Evolutionary conservation across 164 flowering plant species (phyloP).

Genomic region (Tetrastigma voinierianum): DNA sequence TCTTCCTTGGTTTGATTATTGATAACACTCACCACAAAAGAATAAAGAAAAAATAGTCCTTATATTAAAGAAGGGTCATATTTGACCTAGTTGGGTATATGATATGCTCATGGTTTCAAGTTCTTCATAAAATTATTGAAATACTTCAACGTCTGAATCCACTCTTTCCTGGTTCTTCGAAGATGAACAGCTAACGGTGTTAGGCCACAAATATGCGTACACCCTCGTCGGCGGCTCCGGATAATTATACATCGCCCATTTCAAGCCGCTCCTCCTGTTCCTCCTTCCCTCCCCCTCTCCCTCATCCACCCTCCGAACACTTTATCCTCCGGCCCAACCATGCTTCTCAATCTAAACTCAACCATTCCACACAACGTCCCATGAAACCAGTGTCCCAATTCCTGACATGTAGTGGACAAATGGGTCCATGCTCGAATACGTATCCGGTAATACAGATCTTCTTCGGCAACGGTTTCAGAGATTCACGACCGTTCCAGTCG

Average conservation of each 20-base stretch:
- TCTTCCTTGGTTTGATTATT: too few relatives aligned
- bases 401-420: constrained; percentile 84
- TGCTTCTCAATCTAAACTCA: constrained; percentile 44
- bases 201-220: constrained; percentile 74
- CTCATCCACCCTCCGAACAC: constrained; percentile 69
- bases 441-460: constrained; percentile 83
- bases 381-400: constrained; percentile 82
- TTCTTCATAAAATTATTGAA: constrained; percentile 61
- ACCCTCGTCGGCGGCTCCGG: constrained; percentile 58
- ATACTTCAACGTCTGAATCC: constrained; percentile 62
- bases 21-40: background rate
- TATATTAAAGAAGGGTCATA: too few relatives aligned
- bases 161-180: constrained; percentile 58
- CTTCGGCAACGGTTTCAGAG: constrained; percentile 54
- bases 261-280: constrained; percentile 67
- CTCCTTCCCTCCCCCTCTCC: constrained; percentile 48
- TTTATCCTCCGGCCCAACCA: constrained; percentile 78
- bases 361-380: constrained; percentile 91
- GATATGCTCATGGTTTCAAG: constrained; percentile 67
- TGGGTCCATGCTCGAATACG: constrained; percentile 73
- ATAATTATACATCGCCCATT: constrained; percentile 79
- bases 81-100: constrained; percentile 33
- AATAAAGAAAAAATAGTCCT: background rate
- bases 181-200: constrained; percentile 75
- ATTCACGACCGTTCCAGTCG: constrained; percentile 41